Conservation (phyloP, 768 basidiomycete genomes). For the Naganishia randhawae region DNA sequence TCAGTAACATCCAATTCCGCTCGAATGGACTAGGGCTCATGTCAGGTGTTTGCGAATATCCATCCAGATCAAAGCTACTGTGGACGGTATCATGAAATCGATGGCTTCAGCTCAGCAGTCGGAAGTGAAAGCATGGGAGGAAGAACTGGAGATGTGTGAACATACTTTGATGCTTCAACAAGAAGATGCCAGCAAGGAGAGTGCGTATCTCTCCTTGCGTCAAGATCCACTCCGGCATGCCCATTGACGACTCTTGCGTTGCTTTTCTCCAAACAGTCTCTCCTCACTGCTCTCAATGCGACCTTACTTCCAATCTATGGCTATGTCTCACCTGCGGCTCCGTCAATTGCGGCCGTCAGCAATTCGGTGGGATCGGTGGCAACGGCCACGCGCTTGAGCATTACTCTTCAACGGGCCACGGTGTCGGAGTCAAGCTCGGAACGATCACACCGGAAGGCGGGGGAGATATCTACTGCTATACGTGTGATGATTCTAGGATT, state of each 20-base stretch:
- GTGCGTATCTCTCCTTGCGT: not conserved
- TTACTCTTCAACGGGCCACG: conserved; percentile 67
- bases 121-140: conserved; percentile 97
- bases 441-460: conserved; percentile 93
- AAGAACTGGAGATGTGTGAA: conserved; percentile 82
- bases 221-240: not conserved
- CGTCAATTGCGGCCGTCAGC: conserved; percentile 81
- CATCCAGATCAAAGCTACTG: conserved; percentile 58
- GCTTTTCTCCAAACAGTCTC: conserved; percentile 56
- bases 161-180: conserved; percentile 66
- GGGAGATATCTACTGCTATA: conserved; percentile 91
- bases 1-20: not conserved
- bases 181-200: conserved; percentile 37
- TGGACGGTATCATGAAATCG: conserved; percentile 69
- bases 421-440: conserved; percentile 84
- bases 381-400: conserved; percentile 87
- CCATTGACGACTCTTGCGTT: not conserved
- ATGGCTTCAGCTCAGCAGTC: conserved; percentile 86
- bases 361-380: conserved; percentile 74
- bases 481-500: conserved; percentile 74
- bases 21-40: too few relatives aligned
- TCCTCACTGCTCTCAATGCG: conserved; percentile 76
- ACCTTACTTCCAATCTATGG: conserved; percentile 89
- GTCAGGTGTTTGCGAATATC: not conserved
- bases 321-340: conserved; percentile 86